Conservation (phyloP, 306 rosid species). For the Quercus suber region DNA sequence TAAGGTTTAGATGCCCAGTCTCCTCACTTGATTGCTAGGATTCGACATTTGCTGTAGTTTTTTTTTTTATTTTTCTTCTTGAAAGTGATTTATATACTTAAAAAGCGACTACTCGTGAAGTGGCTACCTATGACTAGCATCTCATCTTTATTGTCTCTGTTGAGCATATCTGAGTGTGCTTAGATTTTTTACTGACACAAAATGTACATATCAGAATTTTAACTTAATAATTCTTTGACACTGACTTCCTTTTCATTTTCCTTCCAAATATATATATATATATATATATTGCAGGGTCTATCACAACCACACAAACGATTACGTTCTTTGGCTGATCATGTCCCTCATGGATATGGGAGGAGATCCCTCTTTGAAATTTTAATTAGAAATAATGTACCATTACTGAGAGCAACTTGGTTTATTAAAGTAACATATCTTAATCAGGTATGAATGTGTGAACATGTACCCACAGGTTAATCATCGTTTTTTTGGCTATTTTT, state of each 20-base stretch:
- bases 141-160: neutral
- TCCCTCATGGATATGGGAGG: conserved; percentile 86
- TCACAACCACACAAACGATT: conserved; percentile 89
- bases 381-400: conserved; percentile 84
- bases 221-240: neutral
- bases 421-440: conserved; percentile 84
- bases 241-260: neutral
- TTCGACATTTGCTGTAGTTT: neutral
- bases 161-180: neutral
- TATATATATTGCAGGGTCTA: conserved; percentile 61
- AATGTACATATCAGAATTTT: neutral
- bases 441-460: conserved; percentile 55
- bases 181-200: neutral
- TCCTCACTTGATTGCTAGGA: neutral
- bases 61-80: neutral
- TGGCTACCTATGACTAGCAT: neutral
- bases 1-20: neutral
- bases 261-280: neutral
- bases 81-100: neutral
- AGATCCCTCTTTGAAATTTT: conserved; percentile 76
- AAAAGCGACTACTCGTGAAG: neutral
- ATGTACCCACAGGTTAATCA: neutral
- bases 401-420: conserved; percentile 96
- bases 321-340: conserved; percentile 76
- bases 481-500: conserved; percentile 9